Conservation (phyloP, 345 rosid species). For the Nephelium lappaceum region DNA sequence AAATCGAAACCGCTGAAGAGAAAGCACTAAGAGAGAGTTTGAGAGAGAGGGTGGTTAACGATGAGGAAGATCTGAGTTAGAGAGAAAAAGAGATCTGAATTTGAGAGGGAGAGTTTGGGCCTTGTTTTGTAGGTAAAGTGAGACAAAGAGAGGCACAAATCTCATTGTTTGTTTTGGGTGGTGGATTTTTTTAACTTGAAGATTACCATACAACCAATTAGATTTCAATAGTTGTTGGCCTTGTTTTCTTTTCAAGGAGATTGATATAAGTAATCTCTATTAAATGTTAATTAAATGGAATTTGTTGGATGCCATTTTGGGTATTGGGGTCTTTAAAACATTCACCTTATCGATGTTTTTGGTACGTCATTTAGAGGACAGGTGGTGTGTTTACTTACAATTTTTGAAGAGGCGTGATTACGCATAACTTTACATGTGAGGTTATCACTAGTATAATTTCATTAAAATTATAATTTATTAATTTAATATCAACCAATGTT, state of each 20-base stretch:
- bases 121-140: constrained; percentile 13
- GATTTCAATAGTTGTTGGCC: constrained; percentile 41
- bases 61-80: too few species aligned
- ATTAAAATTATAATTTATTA: too few species aligned
- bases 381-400: constrained; percentile 34
- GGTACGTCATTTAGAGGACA: constrained; percentile 54
- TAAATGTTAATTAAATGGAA: constrained; percentile 32
- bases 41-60: too few species aligned
- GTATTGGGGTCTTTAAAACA: constrained; percentile 39
- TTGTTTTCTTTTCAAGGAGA: constrained; percentile 42
- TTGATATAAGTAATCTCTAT: constrained; percentile 32
- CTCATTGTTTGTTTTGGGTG: constrained; percentile 39
- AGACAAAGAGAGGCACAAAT: constrained; percentile 27
- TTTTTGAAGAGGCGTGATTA: not conserved
- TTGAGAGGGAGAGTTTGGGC: too few species aligned
- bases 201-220: constrained; percentile 36
- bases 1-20: too few species aligned
- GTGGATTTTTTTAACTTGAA: constrained; percentile 38
- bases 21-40: too few species aligned
- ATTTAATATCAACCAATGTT: too few species aligned
- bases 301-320: constrained; percentile 59
- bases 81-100: too few species aligned
- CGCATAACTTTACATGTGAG: too few species aligned
- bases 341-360: constrained; percentile 30
- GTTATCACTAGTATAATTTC: too few species aligned